These are phyloP conservation scores for Fusarium chaquense DNA, from an alignment of 2,329 filamentous ascomycete genomes.

Conservation along the genomic window DNA sequence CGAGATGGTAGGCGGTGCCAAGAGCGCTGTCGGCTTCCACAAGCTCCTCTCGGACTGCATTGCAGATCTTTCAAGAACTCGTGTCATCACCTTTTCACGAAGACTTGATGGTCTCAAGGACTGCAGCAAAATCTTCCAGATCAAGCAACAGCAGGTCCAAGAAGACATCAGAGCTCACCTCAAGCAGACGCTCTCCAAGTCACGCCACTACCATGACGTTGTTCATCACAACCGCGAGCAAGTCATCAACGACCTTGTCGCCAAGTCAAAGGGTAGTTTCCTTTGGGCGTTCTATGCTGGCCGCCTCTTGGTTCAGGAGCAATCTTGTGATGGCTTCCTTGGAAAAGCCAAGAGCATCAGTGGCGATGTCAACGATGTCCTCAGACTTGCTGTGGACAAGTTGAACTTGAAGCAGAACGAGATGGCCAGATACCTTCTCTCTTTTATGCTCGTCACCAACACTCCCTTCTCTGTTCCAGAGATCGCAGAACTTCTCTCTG, in stretches of 20 bases:
- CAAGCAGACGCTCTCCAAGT: constrained; percentile 34
- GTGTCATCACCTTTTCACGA: constrained; percentile 54
- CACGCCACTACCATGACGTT: constrained; percentile 35
- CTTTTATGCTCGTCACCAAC: constrained; percentile 52
- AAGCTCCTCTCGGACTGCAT: constrained; percentile 49
- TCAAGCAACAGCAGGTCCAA: constrained; percentile 50
- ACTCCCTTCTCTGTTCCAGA: constrained; percentile 51
- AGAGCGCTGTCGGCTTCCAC: constrained; percentile 48
- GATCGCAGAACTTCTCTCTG: constrained; percentile 51
- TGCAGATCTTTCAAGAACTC: constrained; percentile 45
- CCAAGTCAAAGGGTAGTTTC: constrained; percentile 53
- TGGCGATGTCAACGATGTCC: constrained; percentile 24
- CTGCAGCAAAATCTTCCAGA: constrained; percentile 47
- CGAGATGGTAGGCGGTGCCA: constrained; percentile 47
- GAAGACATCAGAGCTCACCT: constrained; percentile 51
- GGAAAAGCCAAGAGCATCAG: constrained; percentile 22
- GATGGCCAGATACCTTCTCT: constrained; percentile 46
- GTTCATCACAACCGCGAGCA: constrained; percentile 47
- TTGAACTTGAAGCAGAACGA: constrained; percentile 34
- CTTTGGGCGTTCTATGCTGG: constrained; percentile 54
- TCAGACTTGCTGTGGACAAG: constrained; percentile 19
- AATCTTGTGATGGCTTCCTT: constrained; percentile 22
- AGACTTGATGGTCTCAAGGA: constrained; percentile 50
- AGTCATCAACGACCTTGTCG: constrained; percentile 48
- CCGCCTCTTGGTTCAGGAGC: constrained; percentile 47